Evolutionary conservation across 768 basidiomycete genomes (phyloP), one percentile per base, ranked within the genome.

Genomic region (Daedaleopsis sinensis): DNA sequence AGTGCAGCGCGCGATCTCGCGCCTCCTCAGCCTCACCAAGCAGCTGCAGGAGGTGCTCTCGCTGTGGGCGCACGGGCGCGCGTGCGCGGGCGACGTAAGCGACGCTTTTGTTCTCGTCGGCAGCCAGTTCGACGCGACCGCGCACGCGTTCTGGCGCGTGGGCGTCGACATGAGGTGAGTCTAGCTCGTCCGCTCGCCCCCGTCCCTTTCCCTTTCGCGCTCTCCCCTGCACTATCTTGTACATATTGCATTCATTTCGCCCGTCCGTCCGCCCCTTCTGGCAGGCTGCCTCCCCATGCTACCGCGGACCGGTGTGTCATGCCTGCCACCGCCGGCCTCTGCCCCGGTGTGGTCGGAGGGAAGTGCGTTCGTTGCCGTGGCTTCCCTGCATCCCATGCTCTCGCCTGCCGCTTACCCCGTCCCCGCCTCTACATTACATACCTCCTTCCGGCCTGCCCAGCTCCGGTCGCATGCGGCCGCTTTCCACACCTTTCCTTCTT

Each of bases 91-190:
- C 15, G 79, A 93, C 69, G 93, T 98, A 68, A 93, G 91, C 79
- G 87, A 96, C 72, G 84, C 91, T 55, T 98, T 94, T 72, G 91
- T 98, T 56, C 83, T 86, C 67, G 84, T 97, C 16, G 94, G 94
- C 47, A 90, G 90, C 69, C 90, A 95, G 66, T 96, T 97, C 79
- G 94, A 95, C 73, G 75, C 81, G 2, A 88, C 88, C 44, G 83
- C 93, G 21, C 79, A 76, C 42, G 91, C 94, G 0, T 97, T 98
- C 70, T 81, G 84, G 11, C 77, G 79, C 37, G 84, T 89, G 66
- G 80, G 84, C 43, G 92, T 98, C 63, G 83, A 88, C 62, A 84
- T 95, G 67, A 87, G 81, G 96, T 94, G 65, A 70, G 86, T 77
- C 35, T n/a, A n/a, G n/a, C n/a, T 36, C 38, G 8, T 12, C 52